These are phyloP conservation scores for Arxiozyma telluris DNA, from an alignment of 1,139 yeast species.

Conservation along the genomic window DNA sequence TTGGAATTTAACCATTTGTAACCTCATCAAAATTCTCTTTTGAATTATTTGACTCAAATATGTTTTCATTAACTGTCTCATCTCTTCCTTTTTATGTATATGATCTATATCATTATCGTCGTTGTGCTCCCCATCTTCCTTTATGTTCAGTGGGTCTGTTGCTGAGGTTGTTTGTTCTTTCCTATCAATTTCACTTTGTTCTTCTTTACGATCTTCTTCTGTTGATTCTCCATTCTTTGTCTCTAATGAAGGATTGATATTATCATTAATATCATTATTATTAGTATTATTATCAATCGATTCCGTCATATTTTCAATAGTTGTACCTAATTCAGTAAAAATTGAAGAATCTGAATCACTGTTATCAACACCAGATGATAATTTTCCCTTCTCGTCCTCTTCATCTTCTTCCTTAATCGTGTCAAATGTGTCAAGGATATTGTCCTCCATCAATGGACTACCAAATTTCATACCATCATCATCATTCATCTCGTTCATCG, in stretches of 20 bases:
- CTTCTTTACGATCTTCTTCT: neutral
- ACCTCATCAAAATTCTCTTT: slow-evolving; percentile 21
- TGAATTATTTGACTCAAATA: slow-evolving; percentile 23
- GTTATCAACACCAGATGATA: neutral
- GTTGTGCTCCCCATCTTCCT: neutral
- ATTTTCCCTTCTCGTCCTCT: slow-evolving; percentile 16
- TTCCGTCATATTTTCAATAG: slow-evolving; percentile 6
- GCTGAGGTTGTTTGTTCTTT: no score
- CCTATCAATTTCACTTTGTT: slow-evolving; percentile 1
- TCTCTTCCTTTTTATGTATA: neutral
- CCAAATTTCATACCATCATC: slow-evolving; percentile 4
- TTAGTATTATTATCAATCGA: neutral
- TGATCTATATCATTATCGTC: neutral
- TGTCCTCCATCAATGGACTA: neutral
- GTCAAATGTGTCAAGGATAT: neutral
- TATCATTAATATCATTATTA: neutral
- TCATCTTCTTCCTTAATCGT: slow-evolving; percentile 7
- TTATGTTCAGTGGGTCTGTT: neutral
- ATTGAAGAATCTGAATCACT: slow-evolving; percentile 1
- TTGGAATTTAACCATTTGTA: slow-evolving; percentile 22
- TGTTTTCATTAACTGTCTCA: slow-evolving; percentile 4
- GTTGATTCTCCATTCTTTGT: neutral
- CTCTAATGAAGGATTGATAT: neutral
- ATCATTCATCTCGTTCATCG: slow-evolving; percentile 5
- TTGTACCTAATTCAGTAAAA: slow-evolving; percentile 9